phyloP scores from a whole-genome alignment of 2,329 filamentous ascomycete genomes.

The Venturia aucupariae region DNA sequence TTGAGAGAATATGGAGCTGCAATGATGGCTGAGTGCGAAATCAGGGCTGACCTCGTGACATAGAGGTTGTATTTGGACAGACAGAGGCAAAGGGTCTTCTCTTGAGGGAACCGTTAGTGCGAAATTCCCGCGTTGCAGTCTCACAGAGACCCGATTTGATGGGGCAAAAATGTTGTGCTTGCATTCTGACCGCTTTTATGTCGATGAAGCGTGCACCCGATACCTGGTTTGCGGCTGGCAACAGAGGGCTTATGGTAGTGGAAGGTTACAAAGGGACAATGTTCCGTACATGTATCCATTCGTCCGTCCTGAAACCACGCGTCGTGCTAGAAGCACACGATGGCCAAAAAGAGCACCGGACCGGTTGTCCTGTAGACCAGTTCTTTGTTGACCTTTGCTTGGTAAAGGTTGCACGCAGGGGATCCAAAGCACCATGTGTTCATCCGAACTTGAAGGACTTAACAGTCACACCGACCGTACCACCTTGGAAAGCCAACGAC shows the following conservation, averaged over 20 bases:
- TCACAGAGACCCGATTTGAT: not conserved
- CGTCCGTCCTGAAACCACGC: not conserved
- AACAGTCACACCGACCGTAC: conserved; percentile 46
- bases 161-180: not conserved
- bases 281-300: not conserved
- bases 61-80: not conserved
- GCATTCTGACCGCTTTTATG: not conserved
- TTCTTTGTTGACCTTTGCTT: not conserved
- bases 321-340: not conserved
- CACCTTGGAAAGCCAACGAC: conserved; percentile 78
- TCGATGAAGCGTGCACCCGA: not conserved
- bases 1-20: not conserved
- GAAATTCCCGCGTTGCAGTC: not conserved
- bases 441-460: not conserved
- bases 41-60: not conserved
- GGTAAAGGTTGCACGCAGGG: not conserved
- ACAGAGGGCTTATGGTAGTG: not conserved
- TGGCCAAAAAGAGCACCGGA: not conserved
- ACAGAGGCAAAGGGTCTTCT: not conserved
- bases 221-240: not conserved
- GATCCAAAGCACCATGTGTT: not conserved
- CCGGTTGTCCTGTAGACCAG: not conserved
- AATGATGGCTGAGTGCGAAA: not conserved
- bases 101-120: not conserved
- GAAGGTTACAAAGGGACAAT: not conserved